Conservation (phyloP, 1,284 basidiomycete genomes). For the Abortiporus biennis region DNA sequence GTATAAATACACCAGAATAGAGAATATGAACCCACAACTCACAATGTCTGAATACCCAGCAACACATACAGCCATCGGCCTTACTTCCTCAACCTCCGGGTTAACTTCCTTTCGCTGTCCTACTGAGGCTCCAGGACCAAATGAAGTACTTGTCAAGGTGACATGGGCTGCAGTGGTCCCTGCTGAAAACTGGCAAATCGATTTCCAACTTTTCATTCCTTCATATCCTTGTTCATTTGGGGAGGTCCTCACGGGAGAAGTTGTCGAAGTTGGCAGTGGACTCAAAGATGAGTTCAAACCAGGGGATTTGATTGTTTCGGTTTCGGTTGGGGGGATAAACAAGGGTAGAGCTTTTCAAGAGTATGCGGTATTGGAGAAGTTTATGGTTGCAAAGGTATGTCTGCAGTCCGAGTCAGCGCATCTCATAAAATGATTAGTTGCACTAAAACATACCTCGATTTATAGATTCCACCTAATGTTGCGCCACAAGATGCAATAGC, state of each 20-base stretch:
- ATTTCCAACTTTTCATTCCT: constrained; percentile 27
- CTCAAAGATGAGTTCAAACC: constrained; percentile 31
- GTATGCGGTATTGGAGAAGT: constrained; percentile 29
- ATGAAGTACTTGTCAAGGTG: constrained; percentile 41
- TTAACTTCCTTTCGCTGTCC: constrained; percentile 16
- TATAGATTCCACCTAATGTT: constrained; percentile 36
- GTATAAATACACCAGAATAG: too few relatives aligned
- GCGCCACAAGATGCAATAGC: constrained; percentile 37
- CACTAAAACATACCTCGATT: neutral
- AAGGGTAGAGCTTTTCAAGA: constrained; percentile 36
- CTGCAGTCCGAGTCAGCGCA: constrained; percentile 1
- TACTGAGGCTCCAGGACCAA: constrained; percentile 31
- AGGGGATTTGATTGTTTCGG: constrained; percentile 35
- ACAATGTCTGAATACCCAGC: constrained; percentile 2
- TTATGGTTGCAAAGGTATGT: constrained; percentile 39
- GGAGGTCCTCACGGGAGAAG: constrained; percentile 33
- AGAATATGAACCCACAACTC: too few relatives aligned
- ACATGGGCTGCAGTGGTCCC: constrained; percentile 36
- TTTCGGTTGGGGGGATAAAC: too few relatives aligned
- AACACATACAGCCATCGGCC: constrained; percentile 6
- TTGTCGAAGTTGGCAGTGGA: constrained; percentile 33
- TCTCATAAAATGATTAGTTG: neutral
- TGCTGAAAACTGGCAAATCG: constrained; percentile 35
- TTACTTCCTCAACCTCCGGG: neutral
- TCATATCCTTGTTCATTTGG: constrained; percentile 35